Evolutionary conservation across 1,139 yeast species (phyloP), one percentile per base, ranked within the genome.

Genomic region (Saccharomyces hybrid): DNA sequence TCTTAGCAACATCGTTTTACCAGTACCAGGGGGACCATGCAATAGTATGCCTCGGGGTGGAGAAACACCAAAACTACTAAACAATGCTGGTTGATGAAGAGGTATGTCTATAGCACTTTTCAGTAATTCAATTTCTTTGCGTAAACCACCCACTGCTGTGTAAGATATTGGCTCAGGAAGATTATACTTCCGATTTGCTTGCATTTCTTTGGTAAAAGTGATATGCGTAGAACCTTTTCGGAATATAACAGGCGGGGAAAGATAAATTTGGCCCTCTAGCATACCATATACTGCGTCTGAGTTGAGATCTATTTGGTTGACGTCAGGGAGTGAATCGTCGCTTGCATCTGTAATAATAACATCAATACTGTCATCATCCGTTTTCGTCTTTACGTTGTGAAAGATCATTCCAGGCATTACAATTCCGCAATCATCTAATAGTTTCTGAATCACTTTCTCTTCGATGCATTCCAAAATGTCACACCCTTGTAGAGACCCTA

Each of bases 21-120:
- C 99, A 0, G 98, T 91, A 1, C 99, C 99, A 1, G 98, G 95
- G 1, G 98, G 96, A 0, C 99, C 99, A 72, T 91, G 95, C 4
- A 93, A 73, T 34, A 93, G 73, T 14, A 95, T 78, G 3, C 99
- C 99, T 55, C 96, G 77, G 2, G 98, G 97, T 9, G 96, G 95
- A 8, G 84, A 78, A 49, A 91, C 86, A n/a, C 93, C 91, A 73
- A 91, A 95, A 54, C 88, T 83, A 7, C 84, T 77, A 64, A 90
- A 93, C 42, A 89, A 72, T 3, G 80, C 78, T 0, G 97, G 96
- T 55, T 82, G 82, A 59, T 85, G 82, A 42, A 93, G 75, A 0
- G 99, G 97, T 2, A 91, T 76, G 57, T 88, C 88, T 16, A 91
- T 82, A 0, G 91, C 82, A 7, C 86, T 79, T 56, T 83, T 78